These are phyloP conservation scores for Solanum stenotomum DNA, from an alignment of 257 asterid species.

Conservation along the genomic window DNA sequence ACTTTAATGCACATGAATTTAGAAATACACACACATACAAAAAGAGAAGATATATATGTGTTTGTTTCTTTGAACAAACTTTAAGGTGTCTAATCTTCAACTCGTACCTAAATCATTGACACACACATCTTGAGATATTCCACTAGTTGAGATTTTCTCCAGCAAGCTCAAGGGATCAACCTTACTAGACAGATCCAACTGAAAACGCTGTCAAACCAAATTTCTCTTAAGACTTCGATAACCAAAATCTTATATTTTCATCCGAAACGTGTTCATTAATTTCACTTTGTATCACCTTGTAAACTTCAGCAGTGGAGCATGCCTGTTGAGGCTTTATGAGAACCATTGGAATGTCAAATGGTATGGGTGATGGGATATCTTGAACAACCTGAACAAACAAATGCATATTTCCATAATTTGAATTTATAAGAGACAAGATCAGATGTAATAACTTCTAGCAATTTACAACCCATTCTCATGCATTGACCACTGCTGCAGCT, in stretches of 20 bases:
- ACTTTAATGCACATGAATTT: neutral
- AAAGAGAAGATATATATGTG: neutral
- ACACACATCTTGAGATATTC: constrained; percentile 83
- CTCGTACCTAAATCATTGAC: constrained; percentile 76
- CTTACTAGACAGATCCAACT: constrained; percentile 53
- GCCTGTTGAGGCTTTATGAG: constrained; percentile 90
- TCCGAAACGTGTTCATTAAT: neutral
- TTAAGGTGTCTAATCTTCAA: neutral
- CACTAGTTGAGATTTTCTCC: constrained; percentile 58
- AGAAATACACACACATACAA: neutral
- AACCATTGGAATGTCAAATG: constrained; percentile 70
- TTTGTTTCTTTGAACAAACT: neutral
- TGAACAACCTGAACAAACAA: constrained; percentile 52
- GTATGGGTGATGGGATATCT: constrained; percentile 56
- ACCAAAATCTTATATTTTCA: neutral
- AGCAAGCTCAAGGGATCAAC: constrained; percentile 73
- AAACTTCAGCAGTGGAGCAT: constrained; percentile 95
- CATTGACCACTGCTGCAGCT: neutral
- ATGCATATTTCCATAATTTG: neutral
- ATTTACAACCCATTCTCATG: neutral
- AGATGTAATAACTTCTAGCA: neutral
- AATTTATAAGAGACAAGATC: neutral
- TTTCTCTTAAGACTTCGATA: neutral
- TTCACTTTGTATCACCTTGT: constrained; percentile 50
- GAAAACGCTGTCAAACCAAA: constrained; percentile 40